Evolutionary conservation across 2,329 filamentous ascomycete species (phyloP).

Genomic region (Furcasterigmium furcatum): DNA sequence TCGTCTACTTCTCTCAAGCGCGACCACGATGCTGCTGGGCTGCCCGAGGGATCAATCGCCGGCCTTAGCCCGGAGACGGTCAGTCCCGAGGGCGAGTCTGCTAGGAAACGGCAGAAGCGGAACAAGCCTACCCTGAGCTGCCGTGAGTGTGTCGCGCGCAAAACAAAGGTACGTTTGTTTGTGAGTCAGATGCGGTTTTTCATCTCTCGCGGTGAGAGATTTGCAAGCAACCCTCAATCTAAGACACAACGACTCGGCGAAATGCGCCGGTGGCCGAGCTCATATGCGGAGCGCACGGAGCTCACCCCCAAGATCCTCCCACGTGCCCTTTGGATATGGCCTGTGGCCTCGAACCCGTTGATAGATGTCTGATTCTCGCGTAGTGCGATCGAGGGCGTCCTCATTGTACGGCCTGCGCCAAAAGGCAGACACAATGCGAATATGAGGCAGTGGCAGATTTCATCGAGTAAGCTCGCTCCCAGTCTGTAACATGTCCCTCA

Average conservation of each 20-base stretch:
- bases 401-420: conserved; percentile 66
- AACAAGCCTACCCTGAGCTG: conserved; percentile 83
- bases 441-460: conserved; percentile 76
- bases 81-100: conserved; percentile 5
- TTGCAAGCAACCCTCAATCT: too few species aligned
- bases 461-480: conserved; percentile 56
- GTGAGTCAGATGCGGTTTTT: neutral
- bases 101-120: conserved; percentile 73
- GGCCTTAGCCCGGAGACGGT: conserved; percentile 6
- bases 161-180: conserved; percentile 61
- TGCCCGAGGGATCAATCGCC: conserved; percentile 4
- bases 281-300: too few species aligned
- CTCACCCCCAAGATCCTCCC: too few species aligned
- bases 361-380: too few species aligned
- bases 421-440: conserved; percentile 70
- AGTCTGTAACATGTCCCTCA: neutral
- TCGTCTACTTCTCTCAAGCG: conserved; percentile 1
- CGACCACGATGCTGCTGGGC: neutral
- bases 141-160: conserved; percentile 76
- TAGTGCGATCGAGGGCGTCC: conserved; percentile 75
- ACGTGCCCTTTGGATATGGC: too few species aligned
- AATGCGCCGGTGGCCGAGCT: too few species aligned
- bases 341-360: too few species aligned
- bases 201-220: too few species aligned
- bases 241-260: too few species aligned